Evolutionary conservation across 2,329 filamentous ascomycete genomes (phyloP).

Genomic region (Penicillium sp.): DNA sequence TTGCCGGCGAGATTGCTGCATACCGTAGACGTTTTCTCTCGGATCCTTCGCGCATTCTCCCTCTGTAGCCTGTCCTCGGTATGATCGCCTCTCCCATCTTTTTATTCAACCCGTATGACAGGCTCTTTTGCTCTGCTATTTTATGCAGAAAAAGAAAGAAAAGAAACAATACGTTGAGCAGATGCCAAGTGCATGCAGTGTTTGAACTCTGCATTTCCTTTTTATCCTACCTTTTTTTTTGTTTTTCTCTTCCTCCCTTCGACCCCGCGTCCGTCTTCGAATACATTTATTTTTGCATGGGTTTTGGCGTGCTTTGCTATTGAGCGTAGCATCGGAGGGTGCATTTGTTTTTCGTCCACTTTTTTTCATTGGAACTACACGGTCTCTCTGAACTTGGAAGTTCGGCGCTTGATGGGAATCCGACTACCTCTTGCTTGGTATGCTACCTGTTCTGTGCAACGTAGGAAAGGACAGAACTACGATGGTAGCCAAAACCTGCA

Average conservation of each 20-base stretch:
- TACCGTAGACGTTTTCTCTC: conserved; percentile 50
- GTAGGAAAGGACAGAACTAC: conserved; percentile 7
- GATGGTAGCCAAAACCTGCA: neutral
- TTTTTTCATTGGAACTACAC: conserved; percentile 17
- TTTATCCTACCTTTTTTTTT: conserved; percentile 17
- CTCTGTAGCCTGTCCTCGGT: conserved; percentile 35
- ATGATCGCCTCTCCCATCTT: conserved; percentile 6
- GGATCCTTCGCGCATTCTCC: conserved; percentile 43
- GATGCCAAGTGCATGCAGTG: neutral
- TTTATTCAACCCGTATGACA: neutral
- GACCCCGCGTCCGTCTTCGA: conserved; percentile 2
- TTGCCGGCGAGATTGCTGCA: conserved; percentile 47
- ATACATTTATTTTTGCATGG: conserved; percentile 11
- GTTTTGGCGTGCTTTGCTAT: conserved; percentile 16
- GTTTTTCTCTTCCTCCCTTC: conserved; percentile 15
- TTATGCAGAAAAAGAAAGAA: neutral
- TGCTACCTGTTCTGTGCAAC: conserved; percentile 5
- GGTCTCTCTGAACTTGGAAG: neutral
- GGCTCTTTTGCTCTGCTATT: neutral
- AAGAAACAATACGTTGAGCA: conserved; percentile 1
- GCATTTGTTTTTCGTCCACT: conserved; percentile 14
- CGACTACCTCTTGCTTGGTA: neutral
- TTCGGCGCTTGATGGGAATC: conserved; percentile 9
- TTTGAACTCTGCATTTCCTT: neutral
- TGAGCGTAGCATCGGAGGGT: conserved; percentile 21